Base-by-base conservation (phyloP, 202 grass and related monocot species). In the Elaeis oleifera region DNA sequence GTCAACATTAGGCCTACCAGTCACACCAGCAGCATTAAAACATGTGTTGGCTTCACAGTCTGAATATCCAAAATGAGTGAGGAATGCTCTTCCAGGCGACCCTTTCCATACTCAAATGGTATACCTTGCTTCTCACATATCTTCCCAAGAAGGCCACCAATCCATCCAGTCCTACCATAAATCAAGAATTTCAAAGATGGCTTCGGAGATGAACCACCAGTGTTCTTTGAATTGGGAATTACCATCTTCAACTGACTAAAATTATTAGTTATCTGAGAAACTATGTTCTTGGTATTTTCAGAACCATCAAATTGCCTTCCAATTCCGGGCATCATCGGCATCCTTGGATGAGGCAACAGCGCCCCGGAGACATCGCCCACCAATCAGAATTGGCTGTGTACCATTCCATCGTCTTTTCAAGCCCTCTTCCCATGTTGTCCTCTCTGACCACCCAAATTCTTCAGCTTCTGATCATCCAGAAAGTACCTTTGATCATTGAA, bases 401-500 rank as follows among this genome's bases (percentile, higher is more conserved):
- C 89, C 89, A 95, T 25, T 95, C 85, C 0, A 85, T 95, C 15
- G 89, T 85, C 75, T 89, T 95, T 72, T 95, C 74, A 95, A 75
- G 16, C 89, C 89, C 64, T 89, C 85, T 66, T 89, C 84, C 89
- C 89, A 95, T 53, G 61, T 69, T 5, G 89, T 95, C 51, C 75
- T 71, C 65, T 95, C 85, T 60, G 81, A 77, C 89, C 89, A 95
- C 61, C 89, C 75, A 95, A 52, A 51, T 73, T 82, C 76, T 85
- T 95, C 57, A 95, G 72, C 59, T 95, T 95, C 79, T 89, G 79
- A 65, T 95, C 89, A 85, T 95, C 89, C 49, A 95, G 64, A 36
- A 95, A 89, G 62, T 95, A 95, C 73, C 89, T 89, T 71, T 95
- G 89, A 70, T 95, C 89, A 78, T 95, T 95, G 79, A 95, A 95